phyloP scores from a whole-genome alignment of 306 rosid species.

The Crataegus laevigata region DNA sequence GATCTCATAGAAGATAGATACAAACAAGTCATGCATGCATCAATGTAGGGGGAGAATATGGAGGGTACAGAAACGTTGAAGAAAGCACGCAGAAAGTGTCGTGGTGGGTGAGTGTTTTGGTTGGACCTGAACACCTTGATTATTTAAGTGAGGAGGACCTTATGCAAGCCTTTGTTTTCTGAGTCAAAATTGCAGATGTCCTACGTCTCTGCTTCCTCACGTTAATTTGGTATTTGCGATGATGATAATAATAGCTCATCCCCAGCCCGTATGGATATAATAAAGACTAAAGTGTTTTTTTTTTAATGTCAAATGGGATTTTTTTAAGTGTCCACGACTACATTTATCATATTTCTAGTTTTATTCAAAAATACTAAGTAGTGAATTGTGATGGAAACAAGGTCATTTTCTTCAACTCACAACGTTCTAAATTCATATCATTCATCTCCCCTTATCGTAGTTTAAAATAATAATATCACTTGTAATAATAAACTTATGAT shows the following conservation, averaged over 20 bases:
- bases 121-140: constrained; percentile 19
- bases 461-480: too few species aligned
- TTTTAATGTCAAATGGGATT: too few species aligned
- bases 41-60: neutral
- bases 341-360: too few species aligned
- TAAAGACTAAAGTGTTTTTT: too few species aligned
- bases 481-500: too few species aligned
- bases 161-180: neutral
- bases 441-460: too few species aligned
- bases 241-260: neutral
- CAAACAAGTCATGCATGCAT: neutral
- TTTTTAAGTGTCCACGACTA: too few species aligned
- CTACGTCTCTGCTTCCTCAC: neutral
- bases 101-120: constrained; percentile 8
- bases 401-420: too few species aligned
- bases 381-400: too few species aligned
- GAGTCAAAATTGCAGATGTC: constrained; percentile 4
- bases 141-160: neutral
- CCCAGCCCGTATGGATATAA: neutral
- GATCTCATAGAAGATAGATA: neutral
- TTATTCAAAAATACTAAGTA: too few species aligned
- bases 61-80: constrained; percentile 4
- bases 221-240: neutral
- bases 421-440: too few species aligned
- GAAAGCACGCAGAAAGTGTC: constrained; percentile 11